Base-by-base conservation (phyloP, 2,329 filamentous ascomycete genomes). In the Madurella fahalii region DNA sequence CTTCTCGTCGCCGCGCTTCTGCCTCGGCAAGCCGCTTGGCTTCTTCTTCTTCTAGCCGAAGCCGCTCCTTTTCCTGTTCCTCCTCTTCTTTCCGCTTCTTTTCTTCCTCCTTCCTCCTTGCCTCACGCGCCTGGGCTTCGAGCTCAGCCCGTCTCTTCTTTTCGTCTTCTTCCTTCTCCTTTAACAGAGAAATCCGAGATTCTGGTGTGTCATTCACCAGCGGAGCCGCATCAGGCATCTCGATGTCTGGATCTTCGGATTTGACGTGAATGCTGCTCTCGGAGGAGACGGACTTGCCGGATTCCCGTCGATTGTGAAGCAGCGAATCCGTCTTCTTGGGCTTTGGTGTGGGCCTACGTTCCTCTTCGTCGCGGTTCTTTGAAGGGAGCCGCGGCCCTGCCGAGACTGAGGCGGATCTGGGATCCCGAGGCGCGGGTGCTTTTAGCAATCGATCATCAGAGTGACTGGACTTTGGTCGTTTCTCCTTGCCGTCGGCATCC, bases 231-330 rank as follows among this genome's bases (percentile, higher is more conserved):
- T 83, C 81, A 2, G 69, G 71, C 80, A 84, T 83, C 17, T 81
- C 78, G 9, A 80, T 65, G 52, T 84, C 81, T 1, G 71, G 65
- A 52, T 83, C 80, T 57, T 83, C 80, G 0, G 78, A 78, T 60
- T 82, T 82, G 40, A 83, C 78, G 46, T 77, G 76, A n/a, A 82
- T 79, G 52, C 71, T 76, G 61, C 77, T 79, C 40, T 81, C 79
- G 4, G 69, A 68, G 2, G 70, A 65, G 9, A 62, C 65, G 2
- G 69, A 69, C 58, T 76, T 78, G 15, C 69, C 65, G 2, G 67
- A 68, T 30, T 78, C 75, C 46, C 72, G 72, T 2, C 74, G 72
- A 20, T 72, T 70, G n/a, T 71, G 69, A 42, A 67, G 64, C 1
- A 63, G 57, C 0, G 55, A 20, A 13, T 72, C 69, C 1, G 63